Conservation (phyloP, 805 yeast genomes). For the Tetrapisispora fleetii region DNA sequence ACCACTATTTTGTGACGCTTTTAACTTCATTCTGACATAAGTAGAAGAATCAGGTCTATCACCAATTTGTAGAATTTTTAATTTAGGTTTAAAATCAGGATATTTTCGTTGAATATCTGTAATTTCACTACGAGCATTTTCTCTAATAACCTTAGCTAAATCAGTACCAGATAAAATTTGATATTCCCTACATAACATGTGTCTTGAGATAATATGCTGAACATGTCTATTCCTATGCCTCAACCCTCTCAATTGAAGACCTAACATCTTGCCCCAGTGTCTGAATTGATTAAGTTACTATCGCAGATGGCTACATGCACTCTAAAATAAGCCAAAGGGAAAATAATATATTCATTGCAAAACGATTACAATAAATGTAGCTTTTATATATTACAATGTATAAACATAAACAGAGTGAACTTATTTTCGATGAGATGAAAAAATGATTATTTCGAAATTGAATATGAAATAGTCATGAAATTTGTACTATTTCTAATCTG, state of each 20-base stretch:
- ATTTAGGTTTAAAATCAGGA: slow-evolving; percentile 51
- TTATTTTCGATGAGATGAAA: neutral
- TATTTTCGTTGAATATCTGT: slow-evolving; percentile 28
- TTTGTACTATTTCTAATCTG: neutral
- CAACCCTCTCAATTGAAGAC: neutral
- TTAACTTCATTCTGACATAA: slow-evolving; percentile 69
- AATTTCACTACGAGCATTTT: slow-evolving; percentile 33
- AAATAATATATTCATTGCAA: neutral
- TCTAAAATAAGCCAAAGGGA: neutral
- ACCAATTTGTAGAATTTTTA: slow-evolving; percentile 71
- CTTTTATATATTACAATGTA: no score
- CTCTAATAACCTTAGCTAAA: slow-evolving; percentile 36
- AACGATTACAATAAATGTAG: no score
- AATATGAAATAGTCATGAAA: neutral
- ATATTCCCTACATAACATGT: slow-evolving; percentile 4
- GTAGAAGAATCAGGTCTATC: slow-evolving; percentile 70
- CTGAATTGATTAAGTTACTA: neutral
- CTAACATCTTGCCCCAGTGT: neutral
- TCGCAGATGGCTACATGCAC: neutral
- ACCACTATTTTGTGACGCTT: slow-evolving; percentile 65
- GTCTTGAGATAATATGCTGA: neutral
- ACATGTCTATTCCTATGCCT: neutral
- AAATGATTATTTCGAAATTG: neutral
- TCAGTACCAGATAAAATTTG: slow-evolving; percentile 39
- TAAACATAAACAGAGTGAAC: neutral